phyloP scores from a whole-genome alignment of 2,329 filamentous ascomycete species.

The Fusarium sp. region DNA sequence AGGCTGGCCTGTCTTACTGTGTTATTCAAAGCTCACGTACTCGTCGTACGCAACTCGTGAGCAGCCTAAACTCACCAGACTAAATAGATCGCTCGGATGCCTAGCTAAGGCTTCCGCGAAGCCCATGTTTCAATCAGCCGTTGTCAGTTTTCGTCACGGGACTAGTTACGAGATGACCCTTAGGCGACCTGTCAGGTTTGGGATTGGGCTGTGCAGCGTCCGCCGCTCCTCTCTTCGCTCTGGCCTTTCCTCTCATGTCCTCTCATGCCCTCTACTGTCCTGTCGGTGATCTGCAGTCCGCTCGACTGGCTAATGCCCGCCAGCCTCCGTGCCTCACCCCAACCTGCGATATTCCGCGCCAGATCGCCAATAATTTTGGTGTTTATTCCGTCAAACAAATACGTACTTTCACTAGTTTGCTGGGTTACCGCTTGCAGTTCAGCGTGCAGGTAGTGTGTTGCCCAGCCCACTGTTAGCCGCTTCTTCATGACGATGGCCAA shows the following conservation, averaged over 20 bases:
- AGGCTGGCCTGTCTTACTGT: conserved; percentile 27
- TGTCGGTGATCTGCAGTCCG: conserved; percentile 20
- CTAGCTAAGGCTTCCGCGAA: conserved; percentile 26
- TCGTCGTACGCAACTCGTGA: conserved; percentile 10
- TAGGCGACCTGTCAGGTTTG: conserved; percentile 20
- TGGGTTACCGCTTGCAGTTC: conserved; percentile 27
- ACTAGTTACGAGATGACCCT: conserved; percentile 15
- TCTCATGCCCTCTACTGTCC: conserved; percentile 6
- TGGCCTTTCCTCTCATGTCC: background rate
- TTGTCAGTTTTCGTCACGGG: conserved; percentile 21
- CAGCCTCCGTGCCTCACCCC: conserved; percentile 7
- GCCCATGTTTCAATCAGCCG: conserved; percentile 24
- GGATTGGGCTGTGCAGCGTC: conserved; percentile 9
- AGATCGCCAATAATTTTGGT: conserved; percentile 4
- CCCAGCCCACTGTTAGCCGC: conserved; percentile 31
- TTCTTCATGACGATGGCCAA: conserved; percentile 37
- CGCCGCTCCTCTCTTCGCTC: background rate
- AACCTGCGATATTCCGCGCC: conserved; percentile 1
- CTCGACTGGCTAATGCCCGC: conserved; percentile 21
- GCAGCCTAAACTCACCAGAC: conserved; percentile 14
- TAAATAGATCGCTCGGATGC: conserved; percentile 21
- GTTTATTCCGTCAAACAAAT: background rate
- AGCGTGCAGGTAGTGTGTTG: conserved; percentile 1
- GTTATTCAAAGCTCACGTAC: background rate
- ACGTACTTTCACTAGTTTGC: background rate